Conservation (phyloP, 208 protist species). For the Leishmania arabica region DNA sequence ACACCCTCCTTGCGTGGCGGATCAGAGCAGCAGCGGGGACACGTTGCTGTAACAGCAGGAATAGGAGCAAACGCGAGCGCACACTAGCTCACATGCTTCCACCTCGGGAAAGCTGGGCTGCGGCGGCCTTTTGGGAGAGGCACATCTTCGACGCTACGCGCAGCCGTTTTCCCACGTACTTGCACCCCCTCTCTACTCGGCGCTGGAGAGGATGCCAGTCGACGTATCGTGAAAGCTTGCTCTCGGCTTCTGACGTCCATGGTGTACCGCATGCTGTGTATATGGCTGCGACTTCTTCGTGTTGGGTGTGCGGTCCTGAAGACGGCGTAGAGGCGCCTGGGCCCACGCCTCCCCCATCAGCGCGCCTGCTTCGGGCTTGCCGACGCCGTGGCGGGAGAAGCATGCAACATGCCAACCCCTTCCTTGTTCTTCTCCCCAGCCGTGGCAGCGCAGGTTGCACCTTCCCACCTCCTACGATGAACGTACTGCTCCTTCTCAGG, state of each 20-base stretch:
- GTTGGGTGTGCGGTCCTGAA: not conserved
- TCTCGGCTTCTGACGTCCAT: slow-evolving; percentile 1
- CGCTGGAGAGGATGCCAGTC: not conserved
- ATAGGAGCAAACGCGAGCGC: not conserved
- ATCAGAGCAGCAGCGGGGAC: not conserved
- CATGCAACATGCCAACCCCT: not conserved
- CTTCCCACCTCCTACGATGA: not conserved
- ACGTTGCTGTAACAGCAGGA: not conserved
- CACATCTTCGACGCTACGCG: not conserved
- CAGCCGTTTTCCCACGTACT: not conserved
- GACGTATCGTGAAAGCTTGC: not conserved
- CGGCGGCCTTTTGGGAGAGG: not conserved
- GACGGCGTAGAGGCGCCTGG: not conserved
- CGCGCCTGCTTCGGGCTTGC: not conserved
- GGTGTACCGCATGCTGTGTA: not conserved
- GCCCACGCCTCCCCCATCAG: not conserved
- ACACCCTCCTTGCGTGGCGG: not conserved
- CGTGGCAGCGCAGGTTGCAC: not conserved
- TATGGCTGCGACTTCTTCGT: not conserved
- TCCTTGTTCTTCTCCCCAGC: not conserved
- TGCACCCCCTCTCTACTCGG: not conserved
- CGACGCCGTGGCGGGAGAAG: not conserved
- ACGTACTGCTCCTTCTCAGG: not conserved
- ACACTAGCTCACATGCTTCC: not conserved
- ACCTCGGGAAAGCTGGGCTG: not conserved